A percentile compares a stretch with the other conserved stretches of the same genome.
These are phyloP conservation scores for Vitis vinifera DNA, from an alignment of 164 flowering plant genomes.

Conservation along the genomic window DNA sequence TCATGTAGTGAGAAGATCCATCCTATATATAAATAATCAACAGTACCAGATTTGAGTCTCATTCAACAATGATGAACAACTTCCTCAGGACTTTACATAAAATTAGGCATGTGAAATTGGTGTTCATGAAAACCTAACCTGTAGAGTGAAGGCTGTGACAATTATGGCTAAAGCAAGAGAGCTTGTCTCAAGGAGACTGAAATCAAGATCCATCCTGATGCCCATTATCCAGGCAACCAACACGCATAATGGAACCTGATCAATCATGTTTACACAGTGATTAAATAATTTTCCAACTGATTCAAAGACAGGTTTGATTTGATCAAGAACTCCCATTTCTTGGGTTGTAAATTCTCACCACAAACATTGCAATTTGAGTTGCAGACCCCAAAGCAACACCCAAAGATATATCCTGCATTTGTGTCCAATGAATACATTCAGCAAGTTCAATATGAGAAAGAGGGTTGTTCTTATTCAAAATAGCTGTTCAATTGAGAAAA, in stretches of 20 bases:
- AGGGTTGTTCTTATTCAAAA: too few species aligned
- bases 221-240: slow-evolving; percentile 80
- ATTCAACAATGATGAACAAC: too few species aligned
- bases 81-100: neutral
- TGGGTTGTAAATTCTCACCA: slow-evolving; percentile 45
- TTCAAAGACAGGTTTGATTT: too few species aligned
- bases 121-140: slow-evolving; percentile 28
- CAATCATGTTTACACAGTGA: neutral
- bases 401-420: slow-evolving; percentile 79
- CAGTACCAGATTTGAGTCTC: too few species aligned
- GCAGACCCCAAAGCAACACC: slow-evolving; percentile 95
- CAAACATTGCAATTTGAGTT: slow-evolving; percentile 90
- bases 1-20: slow-evolving; percentile 70
- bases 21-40: slow-evolving; percentile 29
- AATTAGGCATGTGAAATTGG: neutral
- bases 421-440: neutral
- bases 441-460: too few species aligned
- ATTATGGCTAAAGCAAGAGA: slow-evolving; percentile 69
- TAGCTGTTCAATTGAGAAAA: neutral
- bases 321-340: too few species aligned
- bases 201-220: slow-evolving; percentile 68
- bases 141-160: slow-evolving; percentile 59
- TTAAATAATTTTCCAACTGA: neutral
- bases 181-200: slow-evolving; percentile 68
- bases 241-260: slow-evolving; percentile 76